A percentile compares a stretch with the other conserved stretches of the same genome.
Conservation (phyloP, 2,329 filamentous ascomycete genomes). For the Helotiales sp. region DNA sequence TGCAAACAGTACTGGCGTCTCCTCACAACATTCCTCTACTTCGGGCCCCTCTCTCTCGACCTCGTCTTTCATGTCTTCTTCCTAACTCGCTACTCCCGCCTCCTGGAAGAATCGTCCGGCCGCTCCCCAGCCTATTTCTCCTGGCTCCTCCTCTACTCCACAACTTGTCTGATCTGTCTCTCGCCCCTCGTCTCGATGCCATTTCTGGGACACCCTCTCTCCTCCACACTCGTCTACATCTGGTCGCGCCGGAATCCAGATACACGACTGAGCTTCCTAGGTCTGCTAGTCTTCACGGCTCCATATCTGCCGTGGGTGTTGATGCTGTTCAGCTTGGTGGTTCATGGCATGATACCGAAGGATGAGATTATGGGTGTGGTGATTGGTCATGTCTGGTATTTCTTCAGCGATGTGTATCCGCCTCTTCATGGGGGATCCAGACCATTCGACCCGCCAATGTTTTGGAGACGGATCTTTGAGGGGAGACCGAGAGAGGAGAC, state of each 20-base stretch:
- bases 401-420: constrained; percentile 96
- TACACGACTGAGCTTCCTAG: constrained; percentile 85
- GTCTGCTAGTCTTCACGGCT: constrained; percentile 87
- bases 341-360: constrained; percentile 88
- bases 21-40: constrained; percentile 96
- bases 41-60: constrained; percentile 91
- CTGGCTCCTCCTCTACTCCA: constrained; percentile 89
- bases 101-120: constrained; percentile 93
- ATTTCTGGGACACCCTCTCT: constrained; percentile 92
- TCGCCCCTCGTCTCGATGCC: constrained; percentile 90
- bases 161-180: constrained; percentile 75
- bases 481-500: constrained; percentile 56
- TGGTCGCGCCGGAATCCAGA: constrained; percentile 96
- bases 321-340: constrained; percentile 88
- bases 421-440: constrained; percentile 83
- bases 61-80: constrained; percentile 99
- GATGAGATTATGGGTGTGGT: constrained; percentile 96
- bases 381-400: constrained; percentile 97
- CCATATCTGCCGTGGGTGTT: constrained; percentile 96
- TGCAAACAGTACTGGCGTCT: constrained; percentile 85
- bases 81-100: constrained; percentile 91
- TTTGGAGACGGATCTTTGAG: constrained; percentile 88
- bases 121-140: constrained; percentile 91
- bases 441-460: constrained; percentile 85
- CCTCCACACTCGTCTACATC: constrained; percentile 94